phyloP scores from a whole-genome alignment of 2,329 filamentous ascomycete genomes.

The Sclerotinia subarctica region DNA sequence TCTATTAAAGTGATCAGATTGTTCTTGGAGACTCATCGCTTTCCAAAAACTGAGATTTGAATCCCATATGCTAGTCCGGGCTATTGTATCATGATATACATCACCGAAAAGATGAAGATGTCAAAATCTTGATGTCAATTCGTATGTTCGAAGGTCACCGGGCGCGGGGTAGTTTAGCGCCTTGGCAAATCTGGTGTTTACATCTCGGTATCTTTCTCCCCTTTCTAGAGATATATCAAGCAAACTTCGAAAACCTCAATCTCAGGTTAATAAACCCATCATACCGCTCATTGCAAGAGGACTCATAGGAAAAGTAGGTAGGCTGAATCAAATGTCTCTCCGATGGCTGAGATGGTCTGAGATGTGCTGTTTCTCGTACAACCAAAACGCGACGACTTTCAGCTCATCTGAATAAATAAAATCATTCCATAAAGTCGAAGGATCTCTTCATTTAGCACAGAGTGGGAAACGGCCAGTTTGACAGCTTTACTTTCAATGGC shows the following conservation, averaged over 20 bases:
- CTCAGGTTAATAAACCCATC: background rate
- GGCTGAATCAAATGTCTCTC: background rate
- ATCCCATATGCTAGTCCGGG: background rate
- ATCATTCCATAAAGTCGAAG: background rate
- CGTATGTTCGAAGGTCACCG: background rate
- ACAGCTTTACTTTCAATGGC: background rate
- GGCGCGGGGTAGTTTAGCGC: constrained; percentile 3
- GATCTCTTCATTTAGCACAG: background rate
- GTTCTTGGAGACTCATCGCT: too few species aligned
- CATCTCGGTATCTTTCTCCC: background rate
- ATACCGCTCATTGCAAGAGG: background rate
- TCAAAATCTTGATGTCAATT: background rate
- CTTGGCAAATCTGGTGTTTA: background rate
- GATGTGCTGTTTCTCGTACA: background rate
- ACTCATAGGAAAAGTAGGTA: background rate
- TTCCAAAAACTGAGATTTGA: background rate
- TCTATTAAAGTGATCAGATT: too few species aligned
- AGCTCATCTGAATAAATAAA: background rate
- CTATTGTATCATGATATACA: background rate
- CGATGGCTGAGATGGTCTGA: background rate
- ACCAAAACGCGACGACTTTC: background rate
- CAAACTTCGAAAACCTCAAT: background rate
- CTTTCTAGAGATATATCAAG: background rate
- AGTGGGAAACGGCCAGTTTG: background rate
- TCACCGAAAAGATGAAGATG: background rate